A percentile compares a stretch with the other conserved stretches of the same genome.
Conservation (phyloP, 768 basidiomycete species). For the Butyriboletus loyo region DNA sequence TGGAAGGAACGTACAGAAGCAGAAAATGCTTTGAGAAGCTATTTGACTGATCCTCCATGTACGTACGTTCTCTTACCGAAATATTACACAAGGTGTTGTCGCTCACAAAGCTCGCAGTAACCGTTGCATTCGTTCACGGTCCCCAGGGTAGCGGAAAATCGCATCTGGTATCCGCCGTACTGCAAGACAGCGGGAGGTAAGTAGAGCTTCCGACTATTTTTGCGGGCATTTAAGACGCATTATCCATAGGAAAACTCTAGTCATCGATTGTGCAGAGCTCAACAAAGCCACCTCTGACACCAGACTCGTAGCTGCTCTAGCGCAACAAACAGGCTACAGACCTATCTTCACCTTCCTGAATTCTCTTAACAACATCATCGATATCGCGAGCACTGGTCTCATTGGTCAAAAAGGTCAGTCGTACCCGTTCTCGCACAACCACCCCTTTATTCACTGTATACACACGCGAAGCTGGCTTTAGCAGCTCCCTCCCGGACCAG, state of each 20-base stretch:
- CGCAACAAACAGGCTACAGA: constrained; percentile 83
- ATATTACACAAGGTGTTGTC: not conserved
- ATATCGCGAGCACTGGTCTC: constrained; percentile 89
- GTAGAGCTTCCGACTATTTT: not conserved
- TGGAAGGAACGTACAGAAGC: constrained; percentile 90
- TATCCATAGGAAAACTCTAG: constrained; percentile 55
- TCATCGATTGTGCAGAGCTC: constrained; percentile 83
- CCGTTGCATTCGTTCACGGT: constrained; percentile 75
- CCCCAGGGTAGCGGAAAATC: constrained; percentile 83
- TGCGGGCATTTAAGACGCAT: not conserved
- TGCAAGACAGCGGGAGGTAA: constrained; percentile 55
- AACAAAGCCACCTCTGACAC: constrained; percentile 67
- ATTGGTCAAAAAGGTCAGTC: constrained; percentile 87
- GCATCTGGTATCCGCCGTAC: constrained; percentile 50
- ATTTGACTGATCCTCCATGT: constrained; percentile 79
- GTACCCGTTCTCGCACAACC: not conserved
- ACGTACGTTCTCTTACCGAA: constrained; percentile 21
- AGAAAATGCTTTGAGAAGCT: constrained; percentile 59
- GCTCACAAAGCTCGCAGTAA: constrained; percentile 41
- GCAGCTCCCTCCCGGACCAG: constrained; percentile 75
- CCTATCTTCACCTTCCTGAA: constrained; percentile 85
- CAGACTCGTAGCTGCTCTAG: constrained; percentile 63
- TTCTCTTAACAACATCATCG: constrained; percentile 78
- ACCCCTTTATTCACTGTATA: not conserved
- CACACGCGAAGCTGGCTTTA: constrained; percentile 65